Evolutionary conservation across 345 rosid genomes (phyloP), one percentile per base, ranked within the genome.

Genomic region (Salix suchowensis): DNA sequence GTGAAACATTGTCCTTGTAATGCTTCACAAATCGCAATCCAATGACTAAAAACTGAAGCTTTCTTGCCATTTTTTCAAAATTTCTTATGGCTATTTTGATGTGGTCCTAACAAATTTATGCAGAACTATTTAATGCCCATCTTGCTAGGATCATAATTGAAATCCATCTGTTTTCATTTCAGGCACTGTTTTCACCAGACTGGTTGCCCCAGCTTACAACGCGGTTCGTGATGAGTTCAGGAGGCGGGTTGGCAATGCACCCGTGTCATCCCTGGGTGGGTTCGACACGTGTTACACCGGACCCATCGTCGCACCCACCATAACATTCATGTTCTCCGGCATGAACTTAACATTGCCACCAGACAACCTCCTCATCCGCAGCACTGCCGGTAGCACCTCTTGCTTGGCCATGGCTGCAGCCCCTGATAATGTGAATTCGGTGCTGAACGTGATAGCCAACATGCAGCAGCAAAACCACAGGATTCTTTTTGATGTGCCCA

Each of bases 401-500:
- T 96, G 99, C 76, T 77, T 96, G 36, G 99, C 99, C 55, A 90
- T 96, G 92, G 98, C 97, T 1, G 85, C 94, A 7, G 90, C 99
- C 21, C 97, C 98, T 0, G 88, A 79, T 40, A 93, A 92, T 21
- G 94, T 95, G 39, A 96, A 92, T 79, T 93, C 97, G 0, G 97
- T 89, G 71, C 90, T 96, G 16, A 96, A 93, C 66, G 97, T 96
- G 36, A 90, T 93, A 5, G 99, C 99, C 69, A 93, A 85, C 76
- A 92, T 96, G 98, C 98, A 96, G 89, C 99, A 93, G 61, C 99
- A 93, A 84, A 96, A 96, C 82, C 98, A 93, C 42, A 86, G 99
- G 77, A 70, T 92, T 16, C 91, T 96, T 26, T 84, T 89, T 58
- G 99, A 96, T 62, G 86, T 88, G 52, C 90, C 97, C 73, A 92